A percentile compares a stretch with the other conserved stretches of the same genome.
These are phyloP conservation scores for Angomonas ambiguus DNA, from an alignment of 208 protist species.

Conservation along the genomic window DNA sequence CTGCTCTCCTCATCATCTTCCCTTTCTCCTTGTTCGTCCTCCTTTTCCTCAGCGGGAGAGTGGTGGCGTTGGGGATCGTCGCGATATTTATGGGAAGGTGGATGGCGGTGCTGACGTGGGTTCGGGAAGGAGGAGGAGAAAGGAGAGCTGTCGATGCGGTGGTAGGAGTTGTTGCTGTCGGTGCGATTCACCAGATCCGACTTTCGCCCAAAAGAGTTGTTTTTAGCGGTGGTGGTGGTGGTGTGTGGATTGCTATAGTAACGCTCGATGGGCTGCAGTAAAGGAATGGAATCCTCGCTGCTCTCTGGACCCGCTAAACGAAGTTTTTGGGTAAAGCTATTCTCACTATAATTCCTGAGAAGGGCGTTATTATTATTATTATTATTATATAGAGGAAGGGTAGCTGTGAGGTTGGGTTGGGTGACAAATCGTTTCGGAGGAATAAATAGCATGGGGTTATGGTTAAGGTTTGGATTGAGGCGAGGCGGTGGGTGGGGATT, in stretches of 20 bases:
- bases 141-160: too few relatives aligned
- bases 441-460: background rate
- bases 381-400: background rate
- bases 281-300: too few relatives aligned
- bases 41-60: background rate
- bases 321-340: too few relatives aligned
- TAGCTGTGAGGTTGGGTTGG: background rate
- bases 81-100: background rate
- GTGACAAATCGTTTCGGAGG: background rate
- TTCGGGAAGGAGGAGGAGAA: too few relatives aligned
- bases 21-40: background rate
- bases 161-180: background rate
- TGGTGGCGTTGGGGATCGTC: background rate
- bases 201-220: background rate
- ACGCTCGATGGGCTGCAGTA: too few relatives aligned
- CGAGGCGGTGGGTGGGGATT: too few relatives aligned
- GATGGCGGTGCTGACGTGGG: background rate
- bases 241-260: background rate
- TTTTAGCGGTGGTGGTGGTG: background rate
- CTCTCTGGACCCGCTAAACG: too few relatives aligned
- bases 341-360: conserved; percentile 1
- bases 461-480: background rate
- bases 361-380: background rate
- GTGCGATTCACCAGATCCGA: background rate
- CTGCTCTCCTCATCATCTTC: background rate